Percentiles rank a stretch among this genome's conserved stretches.
Conservation (phyloP, 2,329 filamentous ascomycete genomes). For the Claviceps sp. region DNA sequence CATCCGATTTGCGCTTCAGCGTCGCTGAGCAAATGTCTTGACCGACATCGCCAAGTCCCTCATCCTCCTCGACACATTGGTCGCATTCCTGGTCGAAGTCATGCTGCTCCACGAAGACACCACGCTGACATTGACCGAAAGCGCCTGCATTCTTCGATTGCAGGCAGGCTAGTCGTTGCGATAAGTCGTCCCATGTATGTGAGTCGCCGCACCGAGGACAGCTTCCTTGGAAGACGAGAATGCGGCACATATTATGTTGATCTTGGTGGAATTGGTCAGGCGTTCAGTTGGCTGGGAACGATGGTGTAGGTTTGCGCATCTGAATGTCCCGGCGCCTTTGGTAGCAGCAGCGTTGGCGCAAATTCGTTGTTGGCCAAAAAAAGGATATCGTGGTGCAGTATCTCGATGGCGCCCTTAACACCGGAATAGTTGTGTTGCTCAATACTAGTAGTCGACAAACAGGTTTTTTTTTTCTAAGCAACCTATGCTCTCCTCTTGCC, state of each 20-base stretch:
- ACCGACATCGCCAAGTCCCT: constrained; percentile 28
- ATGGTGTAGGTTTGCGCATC: not conserved
- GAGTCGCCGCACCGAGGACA: constrained; percentile 28
- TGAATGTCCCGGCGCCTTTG: not conserved
- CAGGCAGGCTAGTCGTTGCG: constrained; percentile 33
- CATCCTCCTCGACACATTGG: constrained; percentile 26
- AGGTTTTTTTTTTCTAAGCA: not conserved
- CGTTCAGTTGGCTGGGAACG: not conserved
- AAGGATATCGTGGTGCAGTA: too few relatives aligned
- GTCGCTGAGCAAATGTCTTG: constrained; percentile 13
- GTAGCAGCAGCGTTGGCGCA: not conserved
- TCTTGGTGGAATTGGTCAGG: not conserved
- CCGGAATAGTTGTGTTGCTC: too few relatives aligned
- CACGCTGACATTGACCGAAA: constrained; percentile 30
- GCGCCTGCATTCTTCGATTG: constrained; percentile 34
- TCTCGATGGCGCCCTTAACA: too few relatives aligned
- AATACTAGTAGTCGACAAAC: not conserved
- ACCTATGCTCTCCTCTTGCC: too few relatives aligned
- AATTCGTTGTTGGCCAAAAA: not conserved
- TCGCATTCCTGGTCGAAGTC: constrained; percentile 35
- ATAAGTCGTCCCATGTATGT: constrained; percentile 30
- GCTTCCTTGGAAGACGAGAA: constrained; percentile 29
- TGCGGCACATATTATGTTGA: constrained; percentile 28
- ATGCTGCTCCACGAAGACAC: constrained; percentile 29
- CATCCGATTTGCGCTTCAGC: constrained; percentile 11